phyloP scores from a whole-genome alignment of 2,329 filamentous ascomycete genomes.

The Diaporthe humulicola region DNA sequence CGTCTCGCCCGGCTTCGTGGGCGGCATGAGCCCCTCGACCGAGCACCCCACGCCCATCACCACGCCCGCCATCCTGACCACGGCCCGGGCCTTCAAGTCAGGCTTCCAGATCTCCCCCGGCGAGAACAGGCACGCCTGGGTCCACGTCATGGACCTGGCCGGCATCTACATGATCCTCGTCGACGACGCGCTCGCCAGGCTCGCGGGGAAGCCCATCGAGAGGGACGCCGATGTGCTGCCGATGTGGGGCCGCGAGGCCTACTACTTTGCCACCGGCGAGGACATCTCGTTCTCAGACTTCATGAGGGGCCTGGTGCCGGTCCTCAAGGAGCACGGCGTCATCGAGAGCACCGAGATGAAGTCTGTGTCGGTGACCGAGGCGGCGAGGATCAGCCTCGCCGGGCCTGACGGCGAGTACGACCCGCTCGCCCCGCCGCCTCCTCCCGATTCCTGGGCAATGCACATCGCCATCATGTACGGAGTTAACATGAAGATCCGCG shows the following conservation, averaged over 20 bases:
- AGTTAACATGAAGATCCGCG: slow-evolving; percentile 40
- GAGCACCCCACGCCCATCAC: slow-evolving; percentile 37
- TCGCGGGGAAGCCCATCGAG: slow-evolving; percentile 35
- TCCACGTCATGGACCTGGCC: slow-evolving; percentile 42
- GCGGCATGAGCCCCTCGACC: slow-evolving; percentile 36
- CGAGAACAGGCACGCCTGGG: slow-evolving; percentile 39
- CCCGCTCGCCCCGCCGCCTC: slow-evolving; percentile 40
- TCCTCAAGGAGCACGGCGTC: slow-evolving; percentile 38
- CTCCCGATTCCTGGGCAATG: slow-evolving; percentile 42
- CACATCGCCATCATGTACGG: slow-evolving; percentile 42
- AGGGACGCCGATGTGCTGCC: not conserved
- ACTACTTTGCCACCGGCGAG: slow-evolving; percentile 41
- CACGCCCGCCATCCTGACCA: slow-evolving; percentile 37
- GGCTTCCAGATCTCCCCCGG: slow-evolving; percentile 41
- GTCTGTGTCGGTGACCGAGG: slow-evolving; percentile 40
- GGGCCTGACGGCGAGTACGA: slow-evolving; percentile 40
- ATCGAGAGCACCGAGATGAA: slow-evolving; percentile 35
- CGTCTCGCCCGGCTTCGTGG: slow-evolving; percentile 36
- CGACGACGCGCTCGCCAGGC: slow-evolving; percentile 37
- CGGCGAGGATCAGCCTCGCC: slow-evolving; percentile 38
- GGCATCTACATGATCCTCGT: slow-evolving; percentile 40
- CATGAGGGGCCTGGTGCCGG: slow-evolving; percentile 34
- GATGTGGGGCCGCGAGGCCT: slow-evolving; percentile 42
- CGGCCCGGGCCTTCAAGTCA: slow-evolving; percentile 39
- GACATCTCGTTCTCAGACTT: slow-evolving; percentile 38